Base-by-base conservation (phyloP, 345 rosid genomes). In the Corymbia maculata region DNA sequence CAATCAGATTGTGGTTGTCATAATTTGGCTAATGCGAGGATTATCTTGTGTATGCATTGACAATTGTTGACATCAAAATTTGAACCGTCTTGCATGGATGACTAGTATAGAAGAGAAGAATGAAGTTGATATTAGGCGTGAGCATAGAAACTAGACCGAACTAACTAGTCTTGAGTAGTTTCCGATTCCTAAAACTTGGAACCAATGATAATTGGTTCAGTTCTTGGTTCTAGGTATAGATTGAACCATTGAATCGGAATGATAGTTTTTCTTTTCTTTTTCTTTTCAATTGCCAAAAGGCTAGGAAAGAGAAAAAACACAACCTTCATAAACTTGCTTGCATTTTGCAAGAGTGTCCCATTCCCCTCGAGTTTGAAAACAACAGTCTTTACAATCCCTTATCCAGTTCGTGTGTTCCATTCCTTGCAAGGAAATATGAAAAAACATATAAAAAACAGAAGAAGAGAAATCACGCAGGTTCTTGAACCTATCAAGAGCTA, bases 131-230 rank as follows among this genome's bases (percentile, higher is more conserved):
- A 55, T 55, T 55, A 22, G 28, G 28, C 28, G 22, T 22, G 61
- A 21, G 7, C 61, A 22, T 1, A 55, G 2, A 21, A 55, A 55
- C 13, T 9, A 0, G 28, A 55, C 24, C 6, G 2, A 55, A 22
- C 61, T 0, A 5, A 55, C 21, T 22, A 28, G 0, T 55, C 9
- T 55, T 55, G 6, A 55, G 1, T 12, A 55, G 9, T 55, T 55
- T 55, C 13, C 3, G 0, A 55, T 55, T 55, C 61, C 9, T 55
- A 55, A 55, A 55, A 55, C 24, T 55, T 55, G 28, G 61, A 55
- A 55, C 13, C 0, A 0, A 1, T 55, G 28, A 55, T 55, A 55
- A 3, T 53, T 0, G 8, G 11, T 53, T 53, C 2, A 9, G 1
- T 53, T 53, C 24, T 19, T 4, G 2, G 0, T 53, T 53, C 21